These are phyloP conservation scores for Galerina sulciceps DNA, from an alignment of 768 basidiomycete genomes.

Conservation along the genomic window DNA sequence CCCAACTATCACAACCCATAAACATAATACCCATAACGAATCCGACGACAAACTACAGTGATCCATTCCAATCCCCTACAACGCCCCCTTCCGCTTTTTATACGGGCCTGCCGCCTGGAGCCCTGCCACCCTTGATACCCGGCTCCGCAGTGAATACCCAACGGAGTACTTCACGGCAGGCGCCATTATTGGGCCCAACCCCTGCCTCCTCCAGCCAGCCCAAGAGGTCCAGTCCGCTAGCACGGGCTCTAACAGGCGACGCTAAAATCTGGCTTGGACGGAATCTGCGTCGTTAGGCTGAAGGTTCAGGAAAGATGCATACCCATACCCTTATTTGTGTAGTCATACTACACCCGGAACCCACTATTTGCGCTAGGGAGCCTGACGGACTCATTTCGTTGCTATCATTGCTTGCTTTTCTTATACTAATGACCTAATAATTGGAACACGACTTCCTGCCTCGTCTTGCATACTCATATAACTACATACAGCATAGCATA, in stretches of 20 bases:
- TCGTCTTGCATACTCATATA: too few species aligned
- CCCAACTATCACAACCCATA: background rate
- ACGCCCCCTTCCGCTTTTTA: background rate
- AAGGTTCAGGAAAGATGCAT: too few species aligned
- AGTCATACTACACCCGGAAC: too few species aligned
- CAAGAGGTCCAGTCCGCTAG: conserved; percentile 27
- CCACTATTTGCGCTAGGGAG: too few species aligned
- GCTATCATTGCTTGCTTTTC: too few species aligned
- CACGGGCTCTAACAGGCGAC: conserved; percentile 18
- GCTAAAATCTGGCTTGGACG: conserved; percentile 17
- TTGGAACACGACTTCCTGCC: too few species aligned
- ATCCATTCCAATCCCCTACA: conserved; percentile 9
- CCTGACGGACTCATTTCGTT: too few species aligned
- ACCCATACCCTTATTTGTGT: too few species aligned
- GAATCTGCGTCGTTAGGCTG: background rate
- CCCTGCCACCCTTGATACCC: conserved; percentile 14
- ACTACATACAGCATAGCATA: too few species aligned
- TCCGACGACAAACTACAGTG: background rate
- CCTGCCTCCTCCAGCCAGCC: conserved; percentile 12
- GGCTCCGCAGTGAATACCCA: conserved; percentile 3
- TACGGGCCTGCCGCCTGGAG: conserved; percentile 16
- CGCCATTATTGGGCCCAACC: background rate
- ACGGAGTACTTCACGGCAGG: background rate
- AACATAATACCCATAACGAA: background rate
- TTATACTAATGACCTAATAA: too few species aligned